Conservation (phyloP, 805 yeast genomes). For the Metschnikowia continentalis region DNA sequence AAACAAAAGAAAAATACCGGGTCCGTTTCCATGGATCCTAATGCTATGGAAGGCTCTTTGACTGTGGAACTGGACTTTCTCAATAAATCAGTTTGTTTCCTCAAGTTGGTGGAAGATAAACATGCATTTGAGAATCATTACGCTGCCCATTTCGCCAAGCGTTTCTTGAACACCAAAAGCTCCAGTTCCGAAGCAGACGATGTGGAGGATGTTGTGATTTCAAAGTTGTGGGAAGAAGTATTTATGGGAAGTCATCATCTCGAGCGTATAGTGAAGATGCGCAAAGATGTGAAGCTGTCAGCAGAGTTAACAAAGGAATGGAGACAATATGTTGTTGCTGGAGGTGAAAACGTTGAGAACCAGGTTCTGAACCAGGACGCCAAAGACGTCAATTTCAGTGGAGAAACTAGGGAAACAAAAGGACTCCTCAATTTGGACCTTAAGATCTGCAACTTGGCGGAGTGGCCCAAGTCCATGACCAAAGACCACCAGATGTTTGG, state of each 20-base stretch:
- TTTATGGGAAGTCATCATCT: slow-evolving; percentile 66
- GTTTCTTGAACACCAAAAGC: slow-evolving; percentile 47
- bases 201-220: slow-evolving; percentile 64
- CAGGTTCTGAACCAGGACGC: too few species aligned
- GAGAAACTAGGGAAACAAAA: too few species aligned
- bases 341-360: too few species aligned
- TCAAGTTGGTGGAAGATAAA: slow-evolving; percentile 71
- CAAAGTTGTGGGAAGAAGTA: slow-evolving; percentile 66
- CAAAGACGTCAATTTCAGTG: too few species aligned
- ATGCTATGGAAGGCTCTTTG: too few species aligned
- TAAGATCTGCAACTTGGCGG: slow-evolving; percentile 41
- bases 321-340: slow-evolving; percentile 20
- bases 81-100: slow-evolving; percentile 54
- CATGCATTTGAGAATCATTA: slow-evolving; percentile 83
- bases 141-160: slow-evolving; percentile 80
- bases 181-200: slow-evolving; percentile 31
- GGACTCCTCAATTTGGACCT: slow-evolving; percentile 33
- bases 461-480: slow-evolving; percentile 46
- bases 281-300: slow-evolving; percentile 63
- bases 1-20: slow-evolving; percentile 18
- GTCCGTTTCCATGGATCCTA: too few species aligned
- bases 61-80: slow-evolving; percentile 27
- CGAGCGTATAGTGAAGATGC: slow-evolving; percentile 80
- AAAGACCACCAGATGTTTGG: slow-evolving; percentile 36
- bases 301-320: slow-evolving; percentile 37